These are phyloP conservation scores for Grammothele lineata DNA, from an alignment of 768 basidiomycete species.

Conservation along the genomic window DNA sequence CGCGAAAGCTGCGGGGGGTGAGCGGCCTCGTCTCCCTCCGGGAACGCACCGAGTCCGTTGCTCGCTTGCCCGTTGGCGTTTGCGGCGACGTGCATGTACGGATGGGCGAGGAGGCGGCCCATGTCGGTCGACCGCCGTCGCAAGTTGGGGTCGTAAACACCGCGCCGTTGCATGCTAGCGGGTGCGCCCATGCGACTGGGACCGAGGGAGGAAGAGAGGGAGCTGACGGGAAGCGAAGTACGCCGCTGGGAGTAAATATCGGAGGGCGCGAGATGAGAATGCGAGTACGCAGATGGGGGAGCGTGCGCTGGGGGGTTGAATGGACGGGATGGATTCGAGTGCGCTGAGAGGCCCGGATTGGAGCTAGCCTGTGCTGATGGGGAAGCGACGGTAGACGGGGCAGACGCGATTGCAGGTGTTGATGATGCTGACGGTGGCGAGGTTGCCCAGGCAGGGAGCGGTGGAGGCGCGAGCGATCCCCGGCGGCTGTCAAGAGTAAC, in stretches of 20 bases:
- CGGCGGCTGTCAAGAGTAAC: conserved; percentile 7
- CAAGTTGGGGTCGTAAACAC: conserved; percentile 16
- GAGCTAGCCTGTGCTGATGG: conserved; percentile 1
- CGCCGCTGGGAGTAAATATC: conserved; percentile 15
- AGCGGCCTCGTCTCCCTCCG: conserved; percentile 1
- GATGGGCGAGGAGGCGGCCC: conserved; percentile 19
- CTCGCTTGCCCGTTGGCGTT: conserved; percentile 19
- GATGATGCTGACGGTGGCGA: conserved; percentile 6
- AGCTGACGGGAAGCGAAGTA: conserved; percentile 12
- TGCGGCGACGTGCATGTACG: conserved; percentile 23
- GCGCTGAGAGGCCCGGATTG: conserved; percentile 5
- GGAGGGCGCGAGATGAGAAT: conserved; percentile 14
- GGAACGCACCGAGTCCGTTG: neutral
- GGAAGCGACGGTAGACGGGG: conserved; percentile 1
- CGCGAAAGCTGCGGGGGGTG: conserved; percentile 3
- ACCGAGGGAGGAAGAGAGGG: conserved; percentile 6
- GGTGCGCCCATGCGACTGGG: conserved; percentile 2
- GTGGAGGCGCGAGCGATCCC: conserved; percentile 5
- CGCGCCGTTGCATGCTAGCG: conserved; percentile 9
- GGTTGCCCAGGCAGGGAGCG: conserved; percentile 1
- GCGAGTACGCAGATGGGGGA: conserved; percentile 7
- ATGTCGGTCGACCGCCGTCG: conserved; percentile 22
- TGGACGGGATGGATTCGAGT: conserved; percentile 9
- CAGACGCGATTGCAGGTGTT: conserved; percentile 2
- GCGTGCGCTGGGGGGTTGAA: conserved; percentile 9